Evolutionary conservation across 331 rosid species (phyloP), one percentile per base, ranked within the genome.

Genomic region (Quercus tomentella): DNA sequence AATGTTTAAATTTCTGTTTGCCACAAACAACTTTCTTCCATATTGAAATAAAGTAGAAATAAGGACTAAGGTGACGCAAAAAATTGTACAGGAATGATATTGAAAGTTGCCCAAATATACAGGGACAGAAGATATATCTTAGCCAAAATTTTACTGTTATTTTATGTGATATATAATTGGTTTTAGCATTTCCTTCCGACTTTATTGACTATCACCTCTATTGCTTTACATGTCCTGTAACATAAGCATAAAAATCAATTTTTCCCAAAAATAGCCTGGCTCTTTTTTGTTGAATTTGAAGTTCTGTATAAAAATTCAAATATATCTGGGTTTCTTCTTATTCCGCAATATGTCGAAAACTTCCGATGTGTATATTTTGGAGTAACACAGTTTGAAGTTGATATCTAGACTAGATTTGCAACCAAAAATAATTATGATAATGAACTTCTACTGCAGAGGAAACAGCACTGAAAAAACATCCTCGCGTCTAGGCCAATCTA

Each of bases 381-480:
- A 11, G 35, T 25, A 62, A 62, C 68, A 4, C 17, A 61, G 35
- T 61, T 45, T 66, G 51, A 56, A 66, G 37, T 77, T 69, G 37
- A 70, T 52, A 77, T 33, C 76, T 4, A 49, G 21, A 35, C 52
- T 55, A 62, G 55, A 78, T 74, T 74, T 79, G 60, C 55, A 28
- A 56, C 61, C 76, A 77, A 84, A 28, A 49, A 67, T 67, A 77
- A 84, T 91, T 56, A 69, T 83, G 21, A 21, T 77, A 23, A 79
- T 75, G 54, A 70, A 82, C 73, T 56, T 56, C 22, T 62, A n/a
- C 76, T 81, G 86, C 91, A 92, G 97, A 83, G 91, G 84, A 55
- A 60, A 78, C 80, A 62, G 85, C 67, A 22, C 71, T 68, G 85
- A 85, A 16, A 82, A 82, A 68, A 78, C 51, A 75, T 55, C 83